Evolutionary conservation across 108 stramenopile species (phyloP), one percentile per base, ranked within the genome.

Genomic region (Mayamaea pseudoterrestris): DNA sequence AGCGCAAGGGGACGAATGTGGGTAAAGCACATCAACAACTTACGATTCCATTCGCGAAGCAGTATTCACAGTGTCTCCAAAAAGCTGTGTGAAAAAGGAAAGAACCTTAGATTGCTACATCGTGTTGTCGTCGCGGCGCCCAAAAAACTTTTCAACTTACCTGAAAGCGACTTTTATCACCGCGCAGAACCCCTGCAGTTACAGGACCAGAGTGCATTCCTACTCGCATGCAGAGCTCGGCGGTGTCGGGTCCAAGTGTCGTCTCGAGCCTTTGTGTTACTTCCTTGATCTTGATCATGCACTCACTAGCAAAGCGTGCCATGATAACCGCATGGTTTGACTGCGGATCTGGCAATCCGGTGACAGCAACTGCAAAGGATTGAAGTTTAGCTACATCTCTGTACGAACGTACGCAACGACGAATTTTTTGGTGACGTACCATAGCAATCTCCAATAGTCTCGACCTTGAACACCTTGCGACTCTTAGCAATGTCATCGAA

Each of bases 61-160:
- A 5, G 78, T 78, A 42, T 82, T 87, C 12, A 87, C 85, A 4
- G 85, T 76, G 35, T 87, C 85, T n/a, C 85, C 85, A 70, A 87
- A 82, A 23, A 84, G 35, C 27, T 41, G 40, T n/a, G n/a, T n/a
- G n/a, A n/a, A n/a, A n/a, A n/a, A n/a, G n/a, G n/a, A n/a, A n/a
- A n/a, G n/a, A n/a, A n/a, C n/a, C n/a, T n/a, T n/a, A n/a, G n/a
- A n/a, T n/a, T n/a, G n/a, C n/a, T n/a, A n/a, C n/a, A n/a, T n/a
- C n/a, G n/a, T n/a, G n/a, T n/a, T n/a, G n/a, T n/a, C n/a, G n/a
- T n/a, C n/a, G n/a, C n/a, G n/a, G n/a, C n/a, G n/a, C n/a, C n/a
- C n/a, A n/a, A n/a, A n/a, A n/a, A n/a, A n/a, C n/a, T n/a, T 77
- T 71, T 13, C 76, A 71, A 66, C 73, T 69, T 14, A 57, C 18